Conservation (phyloP, 495 filamentous ascomycete genomes). For the Penicillium subrubescens region DNA sequence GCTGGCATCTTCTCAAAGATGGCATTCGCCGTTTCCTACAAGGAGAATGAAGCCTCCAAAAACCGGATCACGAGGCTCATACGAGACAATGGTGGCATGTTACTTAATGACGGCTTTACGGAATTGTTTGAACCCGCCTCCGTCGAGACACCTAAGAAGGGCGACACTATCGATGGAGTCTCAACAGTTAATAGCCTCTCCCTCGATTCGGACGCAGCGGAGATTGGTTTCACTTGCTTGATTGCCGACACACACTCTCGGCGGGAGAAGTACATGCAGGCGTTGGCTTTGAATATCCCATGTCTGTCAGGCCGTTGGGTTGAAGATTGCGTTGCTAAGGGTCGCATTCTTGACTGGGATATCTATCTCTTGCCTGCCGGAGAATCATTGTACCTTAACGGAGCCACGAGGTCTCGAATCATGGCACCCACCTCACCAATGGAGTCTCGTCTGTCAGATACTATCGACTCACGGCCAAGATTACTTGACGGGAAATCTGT, state of each 20-base stretch:
- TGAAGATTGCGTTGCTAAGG: constrained; percentile 64
- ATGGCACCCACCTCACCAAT: constrained; percentile 60
- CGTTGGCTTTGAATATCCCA: constrained; percentile 85
- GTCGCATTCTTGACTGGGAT: constrained; percentile 68
- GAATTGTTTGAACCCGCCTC: constrained; percentile 69
- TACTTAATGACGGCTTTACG: constrained; percentile 79
- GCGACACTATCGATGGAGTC: constrained; percentile 5
- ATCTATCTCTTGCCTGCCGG: constrained; percentile 87
- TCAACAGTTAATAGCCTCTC: constrained; percentile 36
- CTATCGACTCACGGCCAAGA: constrained; percentile 58
- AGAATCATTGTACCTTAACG: constrained; percentile 72
- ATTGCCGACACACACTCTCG: constrained; percentile 87
- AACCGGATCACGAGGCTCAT: constrained; percentile 54
- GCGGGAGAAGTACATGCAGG: constrained; percentile 93
- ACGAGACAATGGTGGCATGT: constrained; percentile 64
- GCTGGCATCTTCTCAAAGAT: constrained; percentile 67
- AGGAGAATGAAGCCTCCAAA: constrained; percentile 55
- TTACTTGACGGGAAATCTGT: constrained; percentile 68
- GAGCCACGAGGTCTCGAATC: constrained; percentile 74
- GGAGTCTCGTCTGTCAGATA: constrained; percentile 56
- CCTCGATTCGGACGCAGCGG: constrained; percentile 50
- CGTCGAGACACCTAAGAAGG: constrained; percentile 32
- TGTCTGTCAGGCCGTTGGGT: constrained; percentile 84
- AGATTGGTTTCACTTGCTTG: constrained; percentile 76
- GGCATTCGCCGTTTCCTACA: constrained; percentile 79